Base-by-base conservation (phyloP, 2,329 filamentous ascomycete species). In the Claviceps digitariae region DNA sequence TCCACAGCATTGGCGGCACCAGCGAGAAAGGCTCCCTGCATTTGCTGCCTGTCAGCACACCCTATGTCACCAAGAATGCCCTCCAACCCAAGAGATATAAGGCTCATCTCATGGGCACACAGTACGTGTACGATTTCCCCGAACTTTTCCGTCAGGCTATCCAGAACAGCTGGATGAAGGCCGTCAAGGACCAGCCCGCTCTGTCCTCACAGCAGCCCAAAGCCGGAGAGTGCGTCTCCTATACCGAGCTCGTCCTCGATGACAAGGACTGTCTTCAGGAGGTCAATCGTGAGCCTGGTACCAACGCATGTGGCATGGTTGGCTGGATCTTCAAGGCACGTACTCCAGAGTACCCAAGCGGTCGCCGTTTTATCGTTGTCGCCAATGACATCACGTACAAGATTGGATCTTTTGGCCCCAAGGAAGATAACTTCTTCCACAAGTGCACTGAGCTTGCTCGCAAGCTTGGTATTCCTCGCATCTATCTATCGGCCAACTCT, bases 301-400 rank as follows among this genome's bases (percentile, higher is more conserved):
- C 88, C 66, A 98, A 98, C 76, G 87, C 79, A 45, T 93, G 93
- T 65, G 93, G 93, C 74, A 98, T 98, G 93, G 91, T 98, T 53
- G 93, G 90, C 60, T 98, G 93, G 93, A 81, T 97, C 60, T 85
- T 97, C 68, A 94, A 88, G 57, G 93, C 90, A 17, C 89, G 83
- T 67, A 97, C 93, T 1, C 93, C 93, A 10, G 93, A 98, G 71
- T 98, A 98, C 68, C 91, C 93, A 55, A 80, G 82, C 59, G 93
- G 93, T 55, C 83, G 93, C 61, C 87, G 87, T 66, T 96, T 97
- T 72, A 83, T 98, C 67, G 88, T 98, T 59, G 85, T 98, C 58
- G 90, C 93, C 78, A 98, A 98, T 78, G 93, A 98, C 66, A 98
- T 98, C 69, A 98, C 93, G 20, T 97, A 89, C 80, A 94, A 94